Base-by-base conservation (phyloP, 164 flowering plant genomes). In the Annona cherimola region DNA sequence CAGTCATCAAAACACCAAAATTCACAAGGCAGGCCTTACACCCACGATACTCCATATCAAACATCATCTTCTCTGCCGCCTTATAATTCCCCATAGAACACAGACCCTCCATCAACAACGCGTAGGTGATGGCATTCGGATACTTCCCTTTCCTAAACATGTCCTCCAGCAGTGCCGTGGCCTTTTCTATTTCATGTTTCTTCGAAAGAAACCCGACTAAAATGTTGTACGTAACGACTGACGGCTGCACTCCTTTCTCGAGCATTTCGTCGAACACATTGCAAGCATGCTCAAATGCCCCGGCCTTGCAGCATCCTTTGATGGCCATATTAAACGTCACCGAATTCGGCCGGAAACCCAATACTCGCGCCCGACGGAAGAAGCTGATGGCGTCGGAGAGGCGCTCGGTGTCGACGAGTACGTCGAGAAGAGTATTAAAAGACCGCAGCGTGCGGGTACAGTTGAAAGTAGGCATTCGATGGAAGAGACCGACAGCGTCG, bases 1-100 rank as follows among this genome's bases (percentile, higher is more conserved):
- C 89, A 77, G 46, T 90, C 88, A 94, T 86, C 88, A 94, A 83
- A 76, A 91, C 90, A 26, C 90, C 92, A 61, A 79, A 93, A 83
- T 91, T 91, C 65, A 86, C 81, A 40, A 74, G 74, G 42, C 71
- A 18, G 0, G 89, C 82, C 75, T 91, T 90, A 65, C 99, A 95
- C 8, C 94, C 93, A 41, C 81, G 76, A 66, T 92, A 94, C 57
- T 90, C 97, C 99, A 94, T 94, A 80, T 92, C 99, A 78, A 92
- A 94, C 97, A 92, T 92, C 83, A 92, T 11, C 78, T 94, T 95
- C 78, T 86, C 84, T 0, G 98, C 98, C 42, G 78, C 92, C 9
- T 82, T 71, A 71, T 74, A 80, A 75, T 84, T 81, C 19, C 91
- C 92, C 35, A 69, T 19, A 5, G 59, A 73, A 69, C 98, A 95